Percentiles rank a stretch among this genome's conserved stretches.
Evolutionary conservation across 257 asterid genomes (phyloP).

Genomic region (Nicotiana paniculata): DNA sequence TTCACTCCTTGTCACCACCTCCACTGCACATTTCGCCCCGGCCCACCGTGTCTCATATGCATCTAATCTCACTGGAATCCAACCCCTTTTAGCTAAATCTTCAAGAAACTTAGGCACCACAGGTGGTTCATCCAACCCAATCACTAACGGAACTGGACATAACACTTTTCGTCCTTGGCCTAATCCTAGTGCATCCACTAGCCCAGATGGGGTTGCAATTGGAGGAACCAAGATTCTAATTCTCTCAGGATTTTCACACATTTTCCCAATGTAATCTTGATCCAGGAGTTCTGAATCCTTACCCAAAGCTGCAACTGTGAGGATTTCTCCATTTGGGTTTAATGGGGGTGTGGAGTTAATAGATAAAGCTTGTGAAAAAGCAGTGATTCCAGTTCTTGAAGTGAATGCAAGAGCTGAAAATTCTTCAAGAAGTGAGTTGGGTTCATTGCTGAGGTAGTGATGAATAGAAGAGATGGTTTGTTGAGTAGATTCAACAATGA

Average conservation of each 20-base stretch:
- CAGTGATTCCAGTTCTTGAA: constrained; percentile 64
- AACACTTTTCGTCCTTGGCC: constrained; percentile 50
- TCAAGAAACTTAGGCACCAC: constrained; percentile 60
- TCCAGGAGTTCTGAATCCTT: constrained; percentile 57
- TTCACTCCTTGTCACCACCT: constrained; percentile 37
- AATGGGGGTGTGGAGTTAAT: constrained; percentile 24
- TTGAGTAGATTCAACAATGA: constrained; percentile 55
- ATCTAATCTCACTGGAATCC: constrained; percentile 47
- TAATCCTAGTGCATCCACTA: constrained; percentile 51
- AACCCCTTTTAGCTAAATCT: constrained; percentile 44
- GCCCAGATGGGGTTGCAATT: constrained; percentile 58
- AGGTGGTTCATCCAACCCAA: constrained; percentile 69
- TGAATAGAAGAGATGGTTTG: constrained; percentile 45
- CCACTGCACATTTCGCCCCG: constrained; percentile 30
- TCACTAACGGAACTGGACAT: constrained; percentile 68
- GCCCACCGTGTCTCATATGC: constrained; percentile 78
- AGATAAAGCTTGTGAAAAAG: constrained; percentile 46
- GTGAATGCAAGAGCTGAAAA: constrained; percentile 78
- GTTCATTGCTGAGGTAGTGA: constrained; percentile 17
- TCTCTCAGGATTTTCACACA: constrained; percentile 48
- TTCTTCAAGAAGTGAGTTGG: constrained; percentile 30
- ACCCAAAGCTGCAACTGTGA: constrained; percentile 58
- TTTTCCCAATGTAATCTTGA: constrained; percentile 28
- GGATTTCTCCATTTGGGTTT: constrained; percentile 34
- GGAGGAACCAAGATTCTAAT: constrained; percentile 52